A percentile compares a stretch with the other conserved stretches of the same genome.
Evolutionary conservation across 2,329 filamentous ascomycete species (phyloP).

Genomic region (Penicillium thymicola): DNA sequence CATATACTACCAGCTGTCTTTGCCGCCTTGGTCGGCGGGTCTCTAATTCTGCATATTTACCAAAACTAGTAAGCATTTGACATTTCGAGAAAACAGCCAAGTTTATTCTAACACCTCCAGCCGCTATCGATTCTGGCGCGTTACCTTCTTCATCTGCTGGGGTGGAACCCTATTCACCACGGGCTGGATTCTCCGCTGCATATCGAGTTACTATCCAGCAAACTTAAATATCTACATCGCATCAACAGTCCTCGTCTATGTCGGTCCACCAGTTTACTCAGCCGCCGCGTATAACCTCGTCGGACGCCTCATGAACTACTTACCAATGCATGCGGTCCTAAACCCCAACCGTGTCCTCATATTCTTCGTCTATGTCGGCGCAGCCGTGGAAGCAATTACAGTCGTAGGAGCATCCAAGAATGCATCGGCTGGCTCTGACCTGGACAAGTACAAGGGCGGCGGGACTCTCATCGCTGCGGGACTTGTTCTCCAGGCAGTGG

Average conservation of each 20-base stretch:
- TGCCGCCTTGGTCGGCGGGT: constrained; percentile 30
- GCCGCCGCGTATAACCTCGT: constrained; percentile 39
- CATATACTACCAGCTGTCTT: constrained; percentile 35
- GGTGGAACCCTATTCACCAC: constrained; percentile 36
- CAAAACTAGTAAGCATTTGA: constrained; percentile 32
- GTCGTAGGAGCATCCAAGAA: constrained; percentile 29
- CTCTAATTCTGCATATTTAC: constrained; percentile 29
- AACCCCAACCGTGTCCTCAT: constrained; percentile 36
- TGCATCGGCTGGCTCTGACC: constrained; percentile 19
- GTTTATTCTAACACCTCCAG: constrained; percentile 3
- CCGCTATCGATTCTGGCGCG: constrained; percentile 33
- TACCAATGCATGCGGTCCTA: constrained; percentile 39
- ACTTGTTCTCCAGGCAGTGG: constrained; percentile 31
- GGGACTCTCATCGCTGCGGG: constrained; percentile 27
- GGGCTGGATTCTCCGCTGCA: constrained; percentile 36
- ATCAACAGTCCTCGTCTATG: constrained; percentile 34
- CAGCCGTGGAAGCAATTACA: constrained; percentile 33
- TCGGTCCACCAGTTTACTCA: constrained; percentile 38
- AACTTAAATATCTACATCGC: constrained; percentile 34
- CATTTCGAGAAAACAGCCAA: not conserved
- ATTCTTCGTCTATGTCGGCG: constrained; percentile 38
- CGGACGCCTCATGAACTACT: constrained; percentile 38
- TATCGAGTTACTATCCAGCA: constrained; percentile 29
- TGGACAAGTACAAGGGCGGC: constrained; percentile 21
- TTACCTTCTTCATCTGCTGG: constrained; percentile 38